Percentiles rank a stretch among this genome's conserved stretches.
Conservation (phyloP, 2,329 filamentous ascomycete genomes). For the Ophiocordyceps sinensis region DNA sequence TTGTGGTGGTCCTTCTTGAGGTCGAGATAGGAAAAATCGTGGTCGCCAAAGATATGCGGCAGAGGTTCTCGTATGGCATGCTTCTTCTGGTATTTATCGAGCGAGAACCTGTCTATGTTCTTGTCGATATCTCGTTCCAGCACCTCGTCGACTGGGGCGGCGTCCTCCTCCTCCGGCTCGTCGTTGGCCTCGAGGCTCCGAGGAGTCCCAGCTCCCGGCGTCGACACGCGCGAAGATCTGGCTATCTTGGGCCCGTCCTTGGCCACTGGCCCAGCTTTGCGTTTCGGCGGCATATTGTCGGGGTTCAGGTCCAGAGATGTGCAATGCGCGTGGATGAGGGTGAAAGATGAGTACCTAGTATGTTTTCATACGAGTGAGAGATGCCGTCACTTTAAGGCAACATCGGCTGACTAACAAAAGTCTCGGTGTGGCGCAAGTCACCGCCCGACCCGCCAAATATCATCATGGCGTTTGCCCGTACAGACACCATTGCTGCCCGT, state of each 20-base stretch:
- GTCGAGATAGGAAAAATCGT: slow-evolving; percentile 68
- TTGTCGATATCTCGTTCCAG: slow-evolving; percentile 40
- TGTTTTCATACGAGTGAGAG: too few species aligned
- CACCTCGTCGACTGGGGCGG: slow-evolving; percentile 34
- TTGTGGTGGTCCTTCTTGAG: slow-evolving; percentile 83
- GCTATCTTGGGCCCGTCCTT: slow-evolving; percentile 38
- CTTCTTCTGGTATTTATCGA: slow-evolving; percentile 34
- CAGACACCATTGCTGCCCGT: not conserved
- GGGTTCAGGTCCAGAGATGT: slow-evolving; percentile 5
- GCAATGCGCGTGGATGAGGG: not conserved
- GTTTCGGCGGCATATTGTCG: slow-evolving; percentile 50
- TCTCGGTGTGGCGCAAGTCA: not conserved
- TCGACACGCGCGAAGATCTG: slow-evolving; percentile 42
- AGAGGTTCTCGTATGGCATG: slow-evolving; percentile 28
- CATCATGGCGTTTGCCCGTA: not conserved
- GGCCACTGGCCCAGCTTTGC: slow-evolving; percentile 43
- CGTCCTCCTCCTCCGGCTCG: slow-evolving; percentile 33
- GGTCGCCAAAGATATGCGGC: slow-evolving; percentile 29
- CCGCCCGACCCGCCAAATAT: not conserved
- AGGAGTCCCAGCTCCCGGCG: slow-evolving; percentile 45
- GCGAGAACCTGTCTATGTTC: slow-evolving; percentile 45
- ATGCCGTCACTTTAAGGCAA: not conserved
- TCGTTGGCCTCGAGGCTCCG: slow-evolving; percentile 42
- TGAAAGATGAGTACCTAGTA: too few species aligned
- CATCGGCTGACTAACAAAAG: not conserved